Base-by-base conservation (phyloP, 768 basidiomycete genomes). In the Xerocomus brunneocitrinus region DNA sequence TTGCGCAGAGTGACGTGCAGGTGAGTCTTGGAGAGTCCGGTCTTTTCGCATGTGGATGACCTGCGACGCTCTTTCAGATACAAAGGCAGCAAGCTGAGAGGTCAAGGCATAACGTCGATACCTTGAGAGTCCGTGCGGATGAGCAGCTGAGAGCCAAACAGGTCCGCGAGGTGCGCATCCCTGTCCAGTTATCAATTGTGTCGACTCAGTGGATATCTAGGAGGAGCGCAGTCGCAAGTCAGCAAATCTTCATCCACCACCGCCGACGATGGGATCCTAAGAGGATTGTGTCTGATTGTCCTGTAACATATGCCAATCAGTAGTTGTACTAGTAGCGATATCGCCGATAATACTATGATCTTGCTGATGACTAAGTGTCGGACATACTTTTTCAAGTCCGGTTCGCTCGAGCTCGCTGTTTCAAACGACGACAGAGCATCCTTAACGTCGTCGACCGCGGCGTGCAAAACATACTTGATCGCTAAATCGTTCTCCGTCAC, bases 1-100 rank as follows among this genome's bases (percentile, higher is more conserved):
- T 64, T 41, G 77, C 78, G 0, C 72, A 76, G 58, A 72, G 75
- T 35, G 72, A 45, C 5, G 8, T 45, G 9, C 44, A 45, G 30
- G 44, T 31, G 10, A 12, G 28, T 7, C 4, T 45, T 8, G 9
- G 7, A 40, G 16, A 3, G 7, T n/a, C 10, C 3, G 7, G 43
- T 5, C 16, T n/a, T 44, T 30, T 2, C 22, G 10, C 42, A 4
- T 44, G 27, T n/a, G 3, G 27, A n/a, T 31, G n/a, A 45, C 30
- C n/a, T 45, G n/a, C 5, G 44, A 27, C 27, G 4, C 16, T 3
- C n/a, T 27, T 8, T 31, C n/a, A 45, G 44, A 45, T 31, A 31
- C 44, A 31, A 31, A n/a, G 27, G 19, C n/a, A 31, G 10, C 44
- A 45, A 30, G 44, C 44, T 4, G n/a, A 45, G n/a, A 45, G 28